Base-by-base conservation (phyloP, 306 rosid species). In the Cajanus cajan region DNA sequence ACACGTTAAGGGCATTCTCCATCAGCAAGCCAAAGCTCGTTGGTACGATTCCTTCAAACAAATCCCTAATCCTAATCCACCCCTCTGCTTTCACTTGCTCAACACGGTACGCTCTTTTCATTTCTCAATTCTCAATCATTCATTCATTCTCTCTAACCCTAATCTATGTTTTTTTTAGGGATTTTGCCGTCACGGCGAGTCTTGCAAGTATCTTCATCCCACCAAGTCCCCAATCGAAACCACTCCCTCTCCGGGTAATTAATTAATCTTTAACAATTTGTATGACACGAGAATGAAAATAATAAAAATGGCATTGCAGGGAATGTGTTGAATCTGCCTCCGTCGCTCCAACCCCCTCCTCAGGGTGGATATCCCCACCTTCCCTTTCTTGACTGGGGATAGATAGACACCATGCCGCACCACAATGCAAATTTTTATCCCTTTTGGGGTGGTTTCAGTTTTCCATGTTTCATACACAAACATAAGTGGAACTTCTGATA, bases 31-130 rank as follows among this genome's bases (percentile, higher is more conserved):
- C 79, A 92, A 93, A 80, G 94, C 96, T 70, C 90, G 86, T 7
- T 91, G 98, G 98, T 91, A 84, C 79, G 93, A 91, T 85, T 95
- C 98, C 80, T 67, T 90, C 96, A 87, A 28, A 28, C 74, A 62
- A 1, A 41, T 7, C 0, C 48, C 3, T 24, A 13, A 9, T 68
- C 62, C 85, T 7, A 33, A 1, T 67, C 33, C 34, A 68, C 85
- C 88, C 61, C 71, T 92, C 12, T 94, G 97, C 79, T 77, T 83
- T 39, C 93, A 90, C 68, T 95, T 91, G 74, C 12, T 89, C 73
- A 87, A 88, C 54, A 90, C 90, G 78, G 98, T 92, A 68, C 13
- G 96, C 89, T 1, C 14, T 34, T 11, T 11, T 14, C 51, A 13
- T 14, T 45, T 12, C 39, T 28, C 31, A 28, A 1, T 28, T 28